Evolutionary conservation across 495 filamentous ascomycete genomes (phyloP), one percentile per base, ranked within the genome.

Genomic region (Geoglossum glabrum): DNA sequence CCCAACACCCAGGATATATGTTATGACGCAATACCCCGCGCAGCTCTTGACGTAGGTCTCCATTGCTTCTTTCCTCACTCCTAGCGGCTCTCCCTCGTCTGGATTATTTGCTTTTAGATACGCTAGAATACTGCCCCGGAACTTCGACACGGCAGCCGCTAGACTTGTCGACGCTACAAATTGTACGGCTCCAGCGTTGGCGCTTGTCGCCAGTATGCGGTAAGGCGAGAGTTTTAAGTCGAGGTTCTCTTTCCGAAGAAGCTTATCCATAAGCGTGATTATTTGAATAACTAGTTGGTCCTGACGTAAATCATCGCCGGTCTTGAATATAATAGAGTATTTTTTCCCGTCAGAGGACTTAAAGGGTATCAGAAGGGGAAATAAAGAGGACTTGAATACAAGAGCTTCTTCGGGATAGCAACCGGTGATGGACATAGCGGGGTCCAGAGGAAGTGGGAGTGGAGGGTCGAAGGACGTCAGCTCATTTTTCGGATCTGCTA

Each of bases 241-340:
- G 3, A 99, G 79, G 63, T 99, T 99, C 65, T 97, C 92, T 63
- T 97, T 96, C 51, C 83, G 85, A 13, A 99, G 79, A 17, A 99
- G 82, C 28, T 89, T 85, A 64, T 99, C 92, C 92, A 99, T 99
- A 51, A 99, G 76, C 1, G 84, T 93, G 67, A 99, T 94, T 63
- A 97, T 96, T 61, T 99, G 92, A 60, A 99, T 93, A 50, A 97
- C 89, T 0, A 99, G 79, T 68, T 99, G 92, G 64, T 99, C 92
- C 69, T 99, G 92, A 0, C 92, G 85, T 40, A 99, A 77, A 65
- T 99, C 92, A 64, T 99, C 92, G 43, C 92, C 92, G 3, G 88
- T 89, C 69, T 99, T 99, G 78, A 97, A 97, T 49, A 96, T 81
- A 55, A 99, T 82, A 19, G 88, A 84, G 67, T 97, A 97, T 60